Evolutionary conservation across 2,329 filamentous ascomycete genomes (phyloP).

Genomic region (Didymella exigua): DNA sequence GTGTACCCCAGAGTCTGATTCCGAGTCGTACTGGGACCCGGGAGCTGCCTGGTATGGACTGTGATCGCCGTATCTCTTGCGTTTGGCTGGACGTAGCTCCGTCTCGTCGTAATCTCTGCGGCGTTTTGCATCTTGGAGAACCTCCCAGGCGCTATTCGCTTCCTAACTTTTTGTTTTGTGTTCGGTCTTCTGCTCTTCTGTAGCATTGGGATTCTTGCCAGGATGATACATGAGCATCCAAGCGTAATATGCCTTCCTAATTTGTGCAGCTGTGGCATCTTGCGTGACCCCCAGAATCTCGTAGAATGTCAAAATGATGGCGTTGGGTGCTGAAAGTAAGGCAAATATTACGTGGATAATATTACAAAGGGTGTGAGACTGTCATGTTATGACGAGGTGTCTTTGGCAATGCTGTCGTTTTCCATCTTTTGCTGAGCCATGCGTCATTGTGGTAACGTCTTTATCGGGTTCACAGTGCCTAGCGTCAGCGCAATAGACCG

Average conservation of each 20-base stretch:
- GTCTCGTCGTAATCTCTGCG: background rate
- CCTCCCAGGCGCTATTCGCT: background rate
- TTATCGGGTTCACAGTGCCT: too few relatives aligned
- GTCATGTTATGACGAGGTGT: too few relatives aligned
- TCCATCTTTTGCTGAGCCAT: too few relatives aligned
- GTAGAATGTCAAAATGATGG: background rate
- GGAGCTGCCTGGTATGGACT: background rate
- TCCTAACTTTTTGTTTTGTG: background rate
- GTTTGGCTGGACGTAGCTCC: background rate
- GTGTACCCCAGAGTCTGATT: background rate
- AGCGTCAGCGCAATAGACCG: too few relatives aligned
- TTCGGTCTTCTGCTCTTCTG: background rate
- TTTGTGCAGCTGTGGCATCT: background rate
- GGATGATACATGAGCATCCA: background rate
- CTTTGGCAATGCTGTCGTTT: too few relatives aligned
- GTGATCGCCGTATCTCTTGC: background rate
- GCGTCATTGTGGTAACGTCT: too few relatives aligned
- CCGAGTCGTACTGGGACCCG: background rate
- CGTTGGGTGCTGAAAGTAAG: too few relatives aligned
- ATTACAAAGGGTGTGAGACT: too few relatives aligned
- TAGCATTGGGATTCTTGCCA: background rate
- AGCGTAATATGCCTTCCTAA: background rate
- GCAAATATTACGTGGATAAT: too few relatives aligned
- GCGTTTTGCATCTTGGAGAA: background rate
- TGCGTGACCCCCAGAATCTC: background rate